A percentile compares a stretch with the other conserved stretches of the same genome.
Conservation (phyloP, 768 basidiomycete genomes). For the Calocybe indica region DNA sequence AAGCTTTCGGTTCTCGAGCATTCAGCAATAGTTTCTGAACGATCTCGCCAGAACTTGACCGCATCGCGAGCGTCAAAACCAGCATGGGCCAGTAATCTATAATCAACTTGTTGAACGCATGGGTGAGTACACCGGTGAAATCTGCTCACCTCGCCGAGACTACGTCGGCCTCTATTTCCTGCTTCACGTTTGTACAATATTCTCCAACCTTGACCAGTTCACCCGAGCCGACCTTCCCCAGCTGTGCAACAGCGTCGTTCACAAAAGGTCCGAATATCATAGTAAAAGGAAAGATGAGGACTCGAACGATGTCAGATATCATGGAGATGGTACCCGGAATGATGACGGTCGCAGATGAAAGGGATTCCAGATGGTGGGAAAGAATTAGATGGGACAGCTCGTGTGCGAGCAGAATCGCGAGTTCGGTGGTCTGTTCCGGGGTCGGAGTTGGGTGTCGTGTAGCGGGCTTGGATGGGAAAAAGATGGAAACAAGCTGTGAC, state of each 20-base stretch:
- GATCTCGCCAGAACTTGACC: slow-evolving; percentile 76
- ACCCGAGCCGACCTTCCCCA: slow-evolving; percentile 72
- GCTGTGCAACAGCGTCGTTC: slow-evolving; percentile 84
- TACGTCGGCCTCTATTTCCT: slow-evolving; percentile 91
- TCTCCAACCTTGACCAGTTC: slow-evolving; percentile 70
- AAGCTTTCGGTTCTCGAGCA: slow-evolving; percentile 28
- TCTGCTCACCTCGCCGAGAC: slow-evolving; percentile 69
- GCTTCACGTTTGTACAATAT: slow-evolving; percentile 70
- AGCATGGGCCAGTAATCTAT: slow-evolving; percentile 84
- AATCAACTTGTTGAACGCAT: slow-evolving; percentile 4
- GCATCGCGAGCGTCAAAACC: slow-evolving; percentile 86
- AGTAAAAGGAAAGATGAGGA: slow-evolving; percentile 81
- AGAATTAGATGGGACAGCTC: slow-evolving; percentile 90
- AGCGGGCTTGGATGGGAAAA: slow-evolving; percentile 28
- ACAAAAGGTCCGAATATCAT: slow-evolving; percentile 94
- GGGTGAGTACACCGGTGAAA: slow-evolving; percentile 2
- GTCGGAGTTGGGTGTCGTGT: slow-evolving; percentile 53
- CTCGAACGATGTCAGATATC: slow-evolving; percentile 66
- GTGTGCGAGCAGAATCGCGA: slow-evolving; percentile 89
- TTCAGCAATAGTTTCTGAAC: slow-evolving; percentile 38
- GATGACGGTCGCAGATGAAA: slow-evolving; percentile 81
- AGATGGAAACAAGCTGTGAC: slow-evolving; percentile 40
- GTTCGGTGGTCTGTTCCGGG: slow-evolving; percentile 76
- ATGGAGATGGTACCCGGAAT: slow-evolving; percentile 79
- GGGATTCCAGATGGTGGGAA: slow-evolving; percentile 85